Evolutionary conservation across 176 grass and related monocot genomes (phyloP).

Genomic region (Tuctoria greenei): DNA sequence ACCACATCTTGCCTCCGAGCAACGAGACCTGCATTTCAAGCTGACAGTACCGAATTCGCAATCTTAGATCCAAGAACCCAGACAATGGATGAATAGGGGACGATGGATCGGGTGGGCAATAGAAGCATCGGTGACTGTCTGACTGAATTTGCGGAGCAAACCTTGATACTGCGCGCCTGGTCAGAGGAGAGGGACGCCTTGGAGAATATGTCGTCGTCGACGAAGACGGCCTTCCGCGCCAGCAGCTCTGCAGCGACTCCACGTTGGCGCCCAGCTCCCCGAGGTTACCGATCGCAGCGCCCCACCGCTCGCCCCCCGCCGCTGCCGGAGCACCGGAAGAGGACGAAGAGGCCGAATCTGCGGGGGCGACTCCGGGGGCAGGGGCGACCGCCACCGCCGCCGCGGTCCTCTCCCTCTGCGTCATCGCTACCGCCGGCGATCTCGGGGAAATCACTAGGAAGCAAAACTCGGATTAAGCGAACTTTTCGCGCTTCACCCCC

Average conservation of each 20-base stretch:
- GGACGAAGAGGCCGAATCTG: neutral
- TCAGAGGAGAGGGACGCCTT: constrained; percentile 82
- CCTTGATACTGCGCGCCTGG: constrained; percentile 86
- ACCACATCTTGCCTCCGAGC: too few relatives aligned
- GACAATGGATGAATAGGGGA: neutral
- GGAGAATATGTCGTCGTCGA: constrained; percentile 84
- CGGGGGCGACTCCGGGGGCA: neutral
- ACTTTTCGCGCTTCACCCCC: neutral
- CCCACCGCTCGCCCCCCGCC: constrained; percentile 59
- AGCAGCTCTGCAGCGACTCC: constrained; percentile 75
- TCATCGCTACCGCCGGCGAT: constrained; percentile 14
- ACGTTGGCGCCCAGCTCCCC: constrained; percentile 71
- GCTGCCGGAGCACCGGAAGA: neutral
- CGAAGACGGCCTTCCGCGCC: constrained; percentile 76
- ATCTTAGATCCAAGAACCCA: neutral
- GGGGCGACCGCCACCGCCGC: neutral
- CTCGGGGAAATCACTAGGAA: neutral
- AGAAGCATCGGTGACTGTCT: neutral
- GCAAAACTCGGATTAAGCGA: neutral
- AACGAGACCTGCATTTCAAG: neutral
- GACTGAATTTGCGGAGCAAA: neutral
- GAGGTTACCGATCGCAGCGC: constrained; percentile 72
- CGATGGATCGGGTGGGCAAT: neutral
- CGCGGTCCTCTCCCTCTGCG: constrained; percentile 39
- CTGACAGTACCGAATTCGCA: neutral